phyloP scores from a whole-genome alignment of 2,329 filamentous ascomycete genomes.

The Colletotrichum tanaceti region DNA sequence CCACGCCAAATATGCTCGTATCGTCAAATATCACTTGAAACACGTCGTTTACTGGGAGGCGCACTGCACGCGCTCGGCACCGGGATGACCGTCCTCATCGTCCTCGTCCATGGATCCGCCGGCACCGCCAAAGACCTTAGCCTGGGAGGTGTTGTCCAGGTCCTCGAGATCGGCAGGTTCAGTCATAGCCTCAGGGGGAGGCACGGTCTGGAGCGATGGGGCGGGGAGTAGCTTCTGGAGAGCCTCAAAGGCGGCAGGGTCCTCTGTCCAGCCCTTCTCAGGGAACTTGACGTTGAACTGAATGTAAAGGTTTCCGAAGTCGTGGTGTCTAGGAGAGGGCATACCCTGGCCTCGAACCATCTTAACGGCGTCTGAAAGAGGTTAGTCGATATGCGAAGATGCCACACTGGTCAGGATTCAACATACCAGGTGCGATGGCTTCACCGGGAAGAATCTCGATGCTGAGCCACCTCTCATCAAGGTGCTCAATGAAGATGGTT shows the following conservation, averaged over 20 bases:
- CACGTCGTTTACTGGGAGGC: constrained; percentile 78
- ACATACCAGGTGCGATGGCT: constrained; percentile 89
- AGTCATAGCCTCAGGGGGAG: constrained; percentile 88
- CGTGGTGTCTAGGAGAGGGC: constrained; percentile 95
- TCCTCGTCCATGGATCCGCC: constrained; percentile 75
- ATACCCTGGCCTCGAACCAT: constrained; percentile 97
- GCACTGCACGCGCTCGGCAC: constrained; percentile 85
- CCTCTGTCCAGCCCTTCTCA: constrained; percentile 75
- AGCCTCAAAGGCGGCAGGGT: constrained; percentile 77
- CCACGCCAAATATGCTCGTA: constrained; percentile 42
- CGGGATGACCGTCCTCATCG: constrained; percentile 79
- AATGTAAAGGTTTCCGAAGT: constrained; percentile 95
- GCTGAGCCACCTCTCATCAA: constrained; percentile 96
- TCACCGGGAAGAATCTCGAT: constrained; percentile 94
- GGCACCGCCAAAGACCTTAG: constrained; percentile 71
- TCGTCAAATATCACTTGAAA: constrained; percentile 30
- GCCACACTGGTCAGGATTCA: constrained; percentile 33
- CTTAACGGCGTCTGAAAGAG: constrained; percentile 80
- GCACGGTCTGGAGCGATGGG: constrained; percentile 69
- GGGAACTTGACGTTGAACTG: constrained; percentile 99
- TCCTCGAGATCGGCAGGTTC: constrained; percentile 91
- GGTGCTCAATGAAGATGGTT: constrained; percentile 91
- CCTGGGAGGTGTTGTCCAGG: constrained; percentile 75
- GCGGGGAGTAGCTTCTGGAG: constrained; percentile 88
- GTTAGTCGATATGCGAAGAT: background rate